Base-by-base conservation (phyloP, 2,329 filamentous ascomycete genomes). In the Cladosporium sp. region DNA sequence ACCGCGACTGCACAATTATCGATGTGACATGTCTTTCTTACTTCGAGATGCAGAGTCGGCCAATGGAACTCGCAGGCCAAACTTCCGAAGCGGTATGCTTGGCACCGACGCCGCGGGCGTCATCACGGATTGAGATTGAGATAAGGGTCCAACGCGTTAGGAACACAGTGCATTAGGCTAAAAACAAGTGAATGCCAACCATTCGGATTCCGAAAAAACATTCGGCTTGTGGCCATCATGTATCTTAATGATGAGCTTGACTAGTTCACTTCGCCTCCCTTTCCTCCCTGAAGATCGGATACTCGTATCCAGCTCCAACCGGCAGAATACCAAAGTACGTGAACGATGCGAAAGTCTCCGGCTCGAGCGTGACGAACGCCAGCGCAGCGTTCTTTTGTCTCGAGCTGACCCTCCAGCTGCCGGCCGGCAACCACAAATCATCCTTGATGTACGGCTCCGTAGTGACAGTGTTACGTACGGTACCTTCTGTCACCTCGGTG, bases 381-480 rank as follows among this genome's bases (percentile, higher is more conserved):
- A 67, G 63, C 12, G 62, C 66, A 25, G 65, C 66, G 50, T 68
- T 68, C 60, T 64, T 65, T 55, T 68, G 67, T 58, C 60, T 63
- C 5, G 65, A 65, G 34, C 63, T 62, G n/a, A 69, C 62, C 36
- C 61, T 61, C 42, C 63, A 68, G 1, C 62, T 66, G 0, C 66
- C 67, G 3, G 59, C 60, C 12, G 67, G 67, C 34, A 69, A 58
- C 17, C 50, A 57, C 6, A 67, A 60, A 45, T 59, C 58, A 22
- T 63, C 66, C 30, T 63, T 59, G 30, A 56, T 36, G 3, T 61
- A 55, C 15, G 60, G 30, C 6, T 60, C 51, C 3, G 65, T 67
- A 17, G 59, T 62, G 2, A 68, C 61, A 1, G 62, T 64, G 9
- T 65, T 67, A 12, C 64, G 50, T 8, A 66, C 63, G 12, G 65